Evolutionary conservation across 441 rosid genomes (phyloP).

Genomic region (Pelargonium myrrhifolium): DNA sequence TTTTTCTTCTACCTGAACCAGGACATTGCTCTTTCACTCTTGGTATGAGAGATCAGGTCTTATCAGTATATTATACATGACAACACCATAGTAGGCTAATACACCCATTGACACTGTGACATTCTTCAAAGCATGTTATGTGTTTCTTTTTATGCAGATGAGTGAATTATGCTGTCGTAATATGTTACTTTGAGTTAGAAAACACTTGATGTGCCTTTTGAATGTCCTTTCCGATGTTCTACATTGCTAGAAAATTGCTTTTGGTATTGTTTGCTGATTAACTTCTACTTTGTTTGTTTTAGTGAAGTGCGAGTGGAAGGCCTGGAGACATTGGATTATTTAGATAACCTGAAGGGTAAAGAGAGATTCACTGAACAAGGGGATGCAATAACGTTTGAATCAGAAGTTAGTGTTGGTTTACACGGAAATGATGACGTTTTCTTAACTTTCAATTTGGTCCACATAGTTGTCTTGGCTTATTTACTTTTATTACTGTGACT

Average conservation of each 20-base stretch:
- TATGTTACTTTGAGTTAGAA: too few species aligned
- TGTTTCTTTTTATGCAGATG: too few species aligned
- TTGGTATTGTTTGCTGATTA: not conserved
- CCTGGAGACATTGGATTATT: constrained; percentile 45
- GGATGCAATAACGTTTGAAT: constrained; percentile 41
- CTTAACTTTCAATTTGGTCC: not conserved
- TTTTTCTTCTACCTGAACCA: too few species aligned
- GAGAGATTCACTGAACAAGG: constrained; percentile 38
- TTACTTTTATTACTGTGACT: not conserved
- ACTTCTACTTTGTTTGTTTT: constrained; percentile 16
- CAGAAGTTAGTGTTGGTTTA: constrained; percentile 27
- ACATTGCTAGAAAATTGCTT: not conserved
- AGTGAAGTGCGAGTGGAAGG: constrained; percentile 57
- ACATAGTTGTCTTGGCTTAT: not conserved
- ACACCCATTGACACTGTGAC: too few species aligned
- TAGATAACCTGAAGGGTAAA: constrained; percentile 33
- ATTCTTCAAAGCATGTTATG: too few species aligned
- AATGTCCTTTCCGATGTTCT: not conserved
- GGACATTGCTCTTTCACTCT: too few species aligned
- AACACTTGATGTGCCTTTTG: too few species aligned
- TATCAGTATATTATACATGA: too few species aligned
- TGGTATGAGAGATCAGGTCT: too few species aligned
- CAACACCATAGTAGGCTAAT: too few species aligned
- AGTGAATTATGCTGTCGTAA: too few species aligned
- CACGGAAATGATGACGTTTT: not conserved